Conservation (phyloP, 345 rosid species). For the Gossypium stocksii region DNA sequence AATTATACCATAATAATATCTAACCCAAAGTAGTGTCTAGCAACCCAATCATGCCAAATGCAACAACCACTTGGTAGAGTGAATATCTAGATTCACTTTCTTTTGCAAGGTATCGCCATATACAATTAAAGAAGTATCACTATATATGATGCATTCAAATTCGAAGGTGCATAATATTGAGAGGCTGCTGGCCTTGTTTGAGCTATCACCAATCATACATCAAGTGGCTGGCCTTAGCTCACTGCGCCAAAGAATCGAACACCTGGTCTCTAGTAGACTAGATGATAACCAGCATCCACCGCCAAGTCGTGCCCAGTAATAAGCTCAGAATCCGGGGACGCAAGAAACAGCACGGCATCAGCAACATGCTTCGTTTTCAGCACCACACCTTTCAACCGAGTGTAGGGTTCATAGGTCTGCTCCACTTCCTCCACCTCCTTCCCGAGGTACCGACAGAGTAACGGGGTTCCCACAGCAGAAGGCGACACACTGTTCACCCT, state of each 20-base stretch:
- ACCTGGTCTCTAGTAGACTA: background rate
- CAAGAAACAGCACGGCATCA: slow-evolving; percentile 12
- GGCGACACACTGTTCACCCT: slow-evolving; percentile 15
- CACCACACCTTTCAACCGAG: background rate
- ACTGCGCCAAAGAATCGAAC: background rate
- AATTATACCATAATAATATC: no score
- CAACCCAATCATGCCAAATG: no score
- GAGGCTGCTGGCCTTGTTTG: background rate
- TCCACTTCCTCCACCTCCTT: slow-evolving; percentile 1
- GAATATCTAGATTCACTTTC: no score
- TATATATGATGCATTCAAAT: background rate
- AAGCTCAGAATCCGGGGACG: background rate
- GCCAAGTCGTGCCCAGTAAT: slow-evolving; percentile 9
- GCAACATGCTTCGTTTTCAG: background rate
- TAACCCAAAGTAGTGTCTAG: no score
- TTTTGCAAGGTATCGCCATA: no score
- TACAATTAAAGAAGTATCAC: no score
- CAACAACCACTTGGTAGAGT: no score
- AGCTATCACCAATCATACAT: background rate
- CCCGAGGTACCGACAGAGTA: background rate
- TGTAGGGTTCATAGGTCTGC: background rate
- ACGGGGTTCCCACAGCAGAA: background rate
- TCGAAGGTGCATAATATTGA: background rate
- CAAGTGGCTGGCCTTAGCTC: background rate
- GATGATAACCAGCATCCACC: background rate